These are phyloP conservation scores for Boletus reticuloceps DNA, from an alignment of 768 basidiomycete genomes.

Conservation along the genomic window DNA sequence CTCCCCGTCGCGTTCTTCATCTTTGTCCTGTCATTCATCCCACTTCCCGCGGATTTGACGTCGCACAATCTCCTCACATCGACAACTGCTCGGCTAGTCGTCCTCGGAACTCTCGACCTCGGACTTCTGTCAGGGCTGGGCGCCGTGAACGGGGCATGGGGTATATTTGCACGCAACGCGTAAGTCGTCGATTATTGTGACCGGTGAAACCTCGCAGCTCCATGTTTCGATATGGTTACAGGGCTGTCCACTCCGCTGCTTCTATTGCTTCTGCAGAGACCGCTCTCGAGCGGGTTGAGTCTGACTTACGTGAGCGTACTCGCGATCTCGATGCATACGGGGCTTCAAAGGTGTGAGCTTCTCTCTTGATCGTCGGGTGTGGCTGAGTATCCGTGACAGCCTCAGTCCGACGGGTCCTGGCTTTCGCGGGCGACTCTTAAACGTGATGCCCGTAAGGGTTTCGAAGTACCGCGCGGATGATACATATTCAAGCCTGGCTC, in stretches of 20 bases:
- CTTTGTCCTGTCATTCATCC: constrained; percentile 61
- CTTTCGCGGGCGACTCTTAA: constrained; percentile 30
- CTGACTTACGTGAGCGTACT: constrained; percentile 46
- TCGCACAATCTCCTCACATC: constrained; percentile 44
- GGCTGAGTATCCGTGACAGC: constrained; percentile 18
- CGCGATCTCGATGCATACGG: constrained; percentile 25
- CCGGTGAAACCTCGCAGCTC: constrained; percentile 2
- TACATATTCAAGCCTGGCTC: neutral
- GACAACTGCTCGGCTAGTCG: constrained; percentile 61
- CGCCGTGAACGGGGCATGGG: constrained; percentile 67
- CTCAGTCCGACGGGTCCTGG: constrained; percentile 26
- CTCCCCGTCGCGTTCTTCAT: constrained; percentile 56
- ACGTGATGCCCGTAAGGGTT: constrained; percentile 29
- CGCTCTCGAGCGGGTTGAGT: constrained; percentile 56
- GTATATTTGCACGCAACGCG: constrained; percentile 21
- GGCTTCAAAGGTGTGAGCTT: constrained; percentile 24
- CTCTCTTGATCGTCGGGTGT: neutral
- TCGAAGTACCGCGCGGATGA: neutral
- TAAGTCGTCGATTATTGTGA: constrained; percentile 22
- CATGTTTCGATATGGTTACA: constrained; percentile 11
- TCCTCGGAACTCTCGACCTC: constrained; percentile 76
- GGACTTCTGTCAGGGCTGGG: constrained; percentile 80
- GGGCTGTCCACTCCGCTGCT: constrained; percentile 22
- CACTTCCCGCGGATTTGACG: constrained; percentile 54
- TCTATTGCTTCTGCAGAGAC: constrained; percentile 52